These are phyloP conservation scores for Tremella fuciformis DNA, from an alignment of 768 basidiomycete genomes.

Conservation along the genomic window DNA sequence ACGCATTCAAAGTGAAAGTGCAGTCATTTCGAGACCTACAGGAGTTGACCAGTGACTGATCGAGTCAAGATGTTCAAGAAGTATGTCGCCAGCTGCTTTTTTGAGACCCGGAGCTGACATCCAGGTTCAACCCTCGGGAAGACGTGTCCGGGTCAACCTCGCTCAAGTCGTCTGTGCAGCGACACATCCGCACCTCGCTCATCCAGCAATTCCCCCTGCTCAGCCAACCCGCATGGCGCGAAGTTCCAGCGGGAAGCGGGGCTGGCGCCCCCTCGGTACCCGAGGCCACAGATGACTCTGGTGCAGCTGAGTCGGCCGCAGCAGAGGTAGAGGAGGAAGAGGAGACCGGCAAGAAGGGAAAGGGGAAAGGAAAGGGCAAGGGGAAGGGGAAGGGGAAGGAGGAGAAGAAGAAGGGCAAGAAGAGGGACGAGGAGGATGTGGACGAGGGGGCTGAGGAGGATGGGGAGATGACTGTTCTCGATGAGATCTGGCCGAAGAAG, in stretches of 20 bases:
- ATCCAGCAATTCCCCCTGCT: slow-evolving; percentile 68
- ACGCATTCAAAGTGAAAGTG: no score
- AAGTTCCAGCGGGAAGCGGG: slow-evolving; percentile 53
- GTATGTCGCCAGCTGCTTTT: slow-evolving; percentile 23
- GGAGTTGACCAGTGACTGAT: not conserved
- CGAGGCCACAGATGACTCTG: not conserved
- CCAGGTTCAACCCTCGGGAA: slow-evolving; percentile 57
- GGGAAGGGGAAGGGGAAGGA: slow-evolving; percentile 21
- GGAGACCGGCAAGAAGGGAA: slow-evolving; percentile 15
- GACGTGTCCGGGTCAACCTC: slow-evolving; percentile 88
- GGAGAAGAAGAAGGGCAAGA: slow-evolving; percentile 24
- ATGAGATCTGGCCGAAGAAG: slow-evolving; percentile 98
- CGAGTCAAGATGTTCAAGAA: slow-evolving; percentile 53
- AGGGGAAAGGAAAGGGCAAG: slow-evolving; percentile 18
- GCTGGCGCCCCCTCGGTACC: slow-evolving; percentile 13
- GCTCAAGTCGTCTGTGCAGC: slow-evolving; percentile 88
- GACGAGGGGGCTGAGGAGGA: slow-evolving; percentile 22
- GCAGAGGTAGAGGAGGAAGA: slow-evolving; percentile 22
- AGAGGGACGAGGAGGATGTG: slow-evolving; percentile 15
- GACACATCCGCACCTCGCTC: slow-evolving; percentile 74
- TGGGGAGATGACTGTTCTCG: slow-evolving; percentile 49
- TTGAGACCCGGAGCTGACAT: not conserved
- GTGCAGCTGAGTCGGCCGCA: not conserved
- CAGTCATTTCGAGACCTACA: not conserved
- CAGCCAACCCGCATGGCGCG: slow-evolving; percentile 52